These are phyloP conservation scores for Deuterostichococcus epilithicus DNA, from an alignment of 139 green algal species.

Conservation along the genomic window DNA sequence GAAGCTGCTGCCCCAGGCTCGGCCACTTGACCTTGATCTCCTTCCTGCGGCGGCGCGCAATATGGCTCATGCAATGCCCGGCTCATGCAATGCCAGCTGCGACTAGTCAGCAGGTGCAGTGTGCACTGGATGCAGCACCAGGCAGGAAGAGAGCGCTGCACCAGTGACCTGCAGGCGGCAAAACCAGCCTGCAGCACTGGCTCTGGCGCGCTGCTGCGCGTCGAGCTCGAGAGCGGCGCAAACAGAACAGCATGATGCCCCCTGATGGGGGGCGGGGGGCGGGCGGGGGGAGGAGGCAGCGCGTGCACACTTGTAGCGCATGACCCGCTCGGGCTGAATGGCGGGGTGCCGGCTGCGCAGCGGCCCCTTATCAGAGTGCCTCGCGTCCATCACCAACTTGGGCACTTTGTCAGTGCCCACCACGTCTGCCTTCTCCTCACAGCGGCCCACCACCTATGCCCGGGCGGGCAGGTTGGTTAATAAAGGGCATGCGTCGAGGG, in stretches of 20 bases:
- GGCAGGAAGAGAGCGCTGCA: too few species aligned
- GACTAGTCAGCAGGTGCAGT: too few species aligned
- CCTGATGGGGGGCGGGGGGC: too few species aligned
- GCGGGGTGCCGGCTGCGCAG: slow-evolving; percentile 2
- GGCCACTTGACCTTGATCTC: slow-evolving; percentile 14
- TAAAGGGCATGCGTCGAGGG: background rate
- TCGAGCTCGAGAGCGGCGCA: too few species aligned
- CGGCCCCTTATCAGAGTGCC: slow-evolving; percentile 12
- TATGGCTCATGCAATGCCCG: too few species aligned
- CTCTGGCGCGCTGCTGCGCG: too few species aligned
- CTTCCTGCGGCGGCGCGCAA: too few species aligned
- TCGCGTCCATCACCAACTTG: slow-evolving; percentile 9
- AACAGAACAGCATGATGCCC: background rate
- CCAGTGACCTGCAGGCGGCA: too few species aligned
- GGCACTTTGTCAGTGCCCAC: background rate
- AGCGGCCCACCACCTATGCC: slow-evolving; percentile 8
- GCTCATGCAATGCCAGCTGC: too few species aligned
- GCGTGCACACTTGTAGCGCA: slow-evolving; percentile 9
- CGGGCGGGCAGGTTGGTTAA: slow-evolving; percentile 1
- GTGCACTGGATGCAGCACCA: too few species aligned
- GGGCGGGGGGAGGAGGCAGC: slow-evolving; percentile 3
- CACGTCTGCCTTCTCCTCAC: slow-evolving; percentile 14
- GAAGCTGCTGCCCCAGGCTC: slow-evolving; percentile 12
- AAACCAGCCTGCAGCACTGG: too few species aligned
- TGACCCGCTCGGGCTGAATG: slow-evolving; percentile 22